These are phyloP conservation scores for Nidula microcarpa DNA, from an alignment of 768 basidiomycete species.

Conservation along the genomic window DNA sequence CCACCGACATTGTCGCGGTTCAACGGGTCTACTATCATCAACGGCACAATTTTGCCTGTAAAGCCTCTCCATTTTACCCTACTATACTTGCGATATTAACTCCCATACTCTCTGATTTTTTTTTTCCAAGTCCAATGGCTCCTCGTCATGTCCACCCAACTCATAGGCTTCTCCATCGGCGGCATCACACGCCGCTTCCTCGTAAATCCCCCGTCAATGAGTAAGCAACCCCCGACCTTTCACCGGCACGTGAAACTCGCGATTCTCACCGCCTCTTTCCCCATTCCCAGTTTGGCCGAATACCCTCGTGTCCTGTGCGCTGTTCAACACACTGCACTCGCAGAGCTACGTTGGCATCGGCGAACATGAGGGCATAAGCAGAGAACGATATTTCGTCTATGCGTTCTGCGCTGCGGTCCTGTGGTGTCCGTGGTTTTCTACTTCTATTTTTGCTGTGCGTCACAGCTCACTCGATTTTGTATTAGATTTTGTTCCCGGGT, in stretches of 20 bases:
- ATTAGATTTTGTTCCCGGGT: conserved; percentile 58
- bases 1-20: conserved; percentile 73
- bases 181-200: conserved; percentile 63
- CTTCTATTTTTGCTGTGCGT: neutral
- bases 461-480: neutral
- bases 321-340: conserved; percentile 75
- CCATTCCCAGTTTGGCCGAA: conserved; percentile 63
- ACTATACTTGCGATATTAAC: neutral
- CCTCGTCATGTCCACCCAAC: conserved; percentile 68
- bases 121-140: conserved; percentile 47
- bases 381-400: conserved; percentile 58
- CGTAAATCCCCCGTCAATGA: conserved; percentile 64
- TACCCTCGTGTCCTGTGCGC: conserved; percentile 63
- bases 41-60: conserved; percentile 46
- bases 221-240: conserved; percentile 22
- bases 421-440: conserved; percentile 36
- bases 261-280: conserved; percentile 1
- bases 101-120: conserved; percentile 6
- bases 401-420: conserved; percentile 43
- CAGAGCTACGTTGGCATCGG: conserved; percentile 55
- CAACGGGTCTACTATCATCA: conserved; percentile 69
- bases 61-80: conserved; percentile 1
- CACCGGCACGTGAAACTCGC: neutral
- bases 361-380: conserved; percentile 45
- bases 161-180: conserved; percentile 57